These are phyloP conservation scores for Rhizopus arrhizus DNA, from an alignment of 371 early-diverging fungal species.

Conservation along the genomic window DNA sequence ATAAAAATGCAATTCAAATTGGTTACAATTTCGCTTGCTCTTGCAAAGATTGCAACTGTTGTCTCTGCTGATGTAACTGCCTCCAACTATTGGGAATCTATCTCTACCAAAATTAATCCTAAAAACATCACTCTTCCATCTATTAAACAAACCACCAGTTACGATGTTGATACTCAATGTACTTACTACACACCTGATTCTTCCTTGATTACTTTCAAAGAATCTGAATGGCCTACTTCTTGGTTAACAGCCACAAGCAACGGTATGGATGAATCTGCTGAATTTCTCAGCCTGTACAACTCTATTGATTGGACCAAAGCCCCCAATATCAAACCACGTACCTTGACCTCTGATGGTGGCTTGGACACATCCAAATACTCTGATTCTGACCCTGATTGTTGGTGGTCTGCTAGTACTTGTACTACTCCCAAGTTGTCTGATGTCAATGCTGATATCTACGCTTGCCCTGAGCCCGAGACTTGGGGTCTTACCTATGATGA, in stretches of 20 bases:
- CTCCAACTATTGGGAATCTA: conserved; percentile 19
- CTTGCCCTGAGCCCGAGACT: conserved; percentile 50
- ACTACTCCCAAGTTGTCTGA: conserved; percentile 36
- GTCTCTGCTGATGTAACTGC: conserved; percentile 23
- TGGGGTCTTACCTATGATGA: conserved; percentile 54
- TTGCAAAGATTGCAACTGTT: conserved; percentile 16
- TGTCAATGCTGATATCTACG: conserved; percentile 40
- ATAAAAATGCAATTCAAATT: conserved; percentile 32
- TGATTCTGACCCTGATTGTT: conserved; percentile 40
- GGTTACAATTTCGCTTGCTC: conserved; percentile 30
- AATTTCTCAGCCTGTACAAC: conserved; percentile 45
- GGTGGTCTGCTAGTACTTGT: conserved; percentile 49
- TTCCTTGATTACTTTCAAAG: conserved; percentile 25
- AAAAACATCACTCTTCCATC: conserved; percentile 24
- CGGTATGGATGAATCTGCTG: conserved; percentile 40
- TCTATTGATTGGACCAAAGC: conserved; percentile 52
- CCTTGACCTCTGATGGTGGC: conserved; percentile 26
- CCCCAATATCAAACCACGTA: conserved; percentile 40
- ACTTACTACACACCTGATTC: conserved; percentile 28
- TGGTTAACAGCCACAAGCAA: conserved; percentile 50
- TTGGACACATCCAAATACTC: conserved; percentile 36
- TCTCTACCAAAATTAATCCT: conserved; percentile 23
- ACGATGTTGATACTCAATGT: conserved; percentile 20
- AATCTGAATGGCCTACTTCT: conserved; percentile 43
- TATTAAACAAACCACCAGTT: conserved; percentile 23